Evolutionary conservation across 768 basidiomycete genomes (phyloP).

Genomic region (Podaxis pistillaris): DNA sequence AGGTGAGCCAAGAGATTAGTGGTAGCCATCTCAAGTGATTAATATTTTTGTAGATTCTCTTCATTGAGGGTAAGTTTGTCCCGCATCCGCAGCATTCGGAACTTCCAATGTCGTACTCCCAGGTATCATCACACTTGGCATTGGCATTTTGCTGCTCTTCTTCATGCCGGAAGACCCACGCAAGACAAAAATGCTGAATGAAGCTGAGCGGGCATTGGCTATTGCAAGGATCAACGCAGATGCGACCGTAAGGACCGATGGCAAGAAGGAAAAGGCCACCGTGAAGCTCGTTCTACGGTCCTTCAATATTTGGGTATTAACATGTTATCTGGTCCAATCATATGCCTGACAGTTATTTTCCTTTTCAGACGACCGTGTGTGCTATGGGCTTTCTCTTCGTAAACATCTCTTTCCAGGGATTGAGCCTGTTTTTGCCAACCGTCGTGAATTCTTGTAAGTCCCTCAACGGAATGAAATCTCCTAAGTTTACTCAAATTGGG

Average conservation of each 20-base stretch:
- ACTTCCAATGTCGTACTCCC: background rate
- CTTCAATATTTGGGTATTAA: constrained; percentile 20
- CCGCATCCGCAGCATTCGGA: background rate
- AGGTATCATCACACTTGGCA: constrained; percentile 29
- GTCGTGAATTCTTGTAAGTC: constrained; percentile 42
- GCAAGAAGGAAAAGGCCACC: constrained; percentile 15
- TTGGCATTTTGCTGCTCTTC: constrained; percentile 26
- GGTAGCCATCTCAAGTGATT: background rate
- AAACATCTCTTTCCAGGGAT: constrained; percentile 44
- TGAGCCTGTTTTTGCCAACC: constrained; percentile 46
- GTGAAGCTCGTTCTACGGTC: constrained; percentile 11
- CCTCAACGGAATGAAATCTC: background rate
- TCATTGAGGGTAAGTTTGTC: constrained; percentile 34
- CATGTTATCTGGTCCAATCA: background rate
- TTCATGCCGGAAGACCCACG: constrained; percentile 28
- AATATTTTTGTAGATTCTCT: constrained; percentile 30
- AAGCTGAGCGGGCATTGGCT: constrained; percentile 26
- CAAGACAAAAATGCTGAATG: constrained; percentile 27
- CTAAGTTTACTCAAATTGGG: background rate
- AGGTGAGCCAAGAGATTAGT: constrained; percentile 10
- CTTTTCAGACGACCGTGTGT: constrained; percentile 28
- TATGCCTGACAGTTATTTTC: background rate
- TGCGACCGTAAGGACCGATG: constrained; percentile 17
- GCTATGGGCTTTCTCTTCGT: constrained; percentile 30
- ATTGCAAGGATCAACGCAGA: constrained; percentile 30